Percentiles rank a stretch among this genome's conserved stretches.
Evolutionary conservation across 2,329 filamentous ascomycete species (phyloP).

Genomic region (Alternaria burnsii): DNA sequence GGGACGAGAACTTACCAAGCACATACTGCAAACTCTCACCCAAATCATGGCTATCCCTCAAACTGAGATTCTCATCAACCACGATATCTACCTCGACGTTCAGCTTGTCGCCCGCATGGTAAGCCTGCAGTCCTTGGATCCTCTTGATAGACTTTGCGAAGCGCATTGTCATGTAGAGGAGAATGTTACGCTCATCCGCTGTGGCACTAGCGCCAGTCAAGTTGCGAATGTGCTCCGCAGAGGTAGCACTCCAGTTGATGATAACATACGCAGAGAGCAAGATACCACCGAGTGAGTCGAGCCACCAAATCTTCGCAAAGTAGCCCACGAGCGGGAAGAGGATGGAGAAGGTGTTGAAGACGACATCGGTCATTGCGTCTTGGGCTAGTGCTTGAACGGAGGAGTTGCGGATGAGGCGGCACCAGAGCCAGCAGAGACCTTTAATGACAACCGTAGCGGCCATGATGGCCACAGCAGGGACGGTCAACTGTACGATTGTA

Average conservation of each 20-base stretch:
- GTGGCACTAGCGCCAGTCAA: slow-evolving; percentile 80
- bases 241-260: slow-evolving; percentile 78
- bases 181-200: slow-evolving; percentile 81
- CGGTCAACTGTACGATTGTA: slow-evolving; percentile 74
- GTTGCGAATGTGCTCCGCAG: slow-evolving; percentile 79
- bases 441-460: slow-evolving; percentile 82
- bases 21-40: slow-evolving; percentile 83
- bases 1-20: slow-evolving; percentile 57
- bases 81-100: slow-evolving; percentile 87
- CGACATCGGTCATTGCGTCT: slow-evolving; percentile 76
- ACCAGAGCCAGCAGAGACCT: slow-evolving; percentile 85
- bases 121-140: slow-evolving; percentile 85
- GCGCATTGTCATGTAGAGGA: slow-evolving; percentile 91
- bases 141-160: slow-evolving; percentile 88
- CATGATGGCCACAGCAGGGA: slow-evolving; percentile 83
- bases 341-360: slow-evolving; percentile 91
- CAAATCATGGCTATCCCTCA: slow-evolving; percentile 84
- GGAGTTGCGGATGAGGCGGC: slow-evolving; percentile 83
- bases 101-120: slow-evolving; percentile 85
- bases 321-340: slow-evolving; percentile 84
- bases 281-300: slow-evolving; percentile 81
- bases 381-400: slow-evolving; percentile 81
- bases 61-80: slow-evolving; percentile 75
- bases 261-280: slow-evolving; percentile 82
- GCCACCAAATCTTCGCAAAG: slow-evolving; percentile 81